Evolutionary conservation across 2,329 filamentous ascomycete species (phyloP).

Genomic region (Arthrobotrys iridis): DNA sequence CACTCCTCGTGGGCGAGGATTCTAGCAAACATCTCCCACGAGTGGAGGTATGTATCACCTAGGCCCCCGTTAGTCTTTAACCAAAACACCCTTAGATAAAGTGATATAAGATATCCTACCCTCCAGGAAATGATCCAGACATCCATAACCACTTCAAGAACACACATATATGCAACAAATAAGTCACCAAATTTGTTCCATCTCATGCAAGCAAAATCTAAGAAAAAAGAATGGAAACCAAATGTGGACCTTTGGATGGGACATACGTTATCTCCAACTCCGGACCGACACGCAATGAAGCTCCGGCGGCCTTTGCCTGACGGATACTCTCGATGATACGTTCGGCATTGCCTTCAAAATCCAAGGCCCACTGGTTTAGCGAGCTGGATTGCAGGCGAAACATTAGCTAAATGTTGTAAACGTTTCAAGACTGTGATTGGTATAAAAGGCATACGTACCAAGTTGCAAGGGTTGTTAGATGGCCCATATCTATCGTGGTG

Average conservation of each 20-base stretch:
- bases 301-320: constrained; percentile 70
- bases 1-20: constrained; percentile 71
- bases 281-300: constrained; percentile 71
- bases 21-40: constrained; percentile 71
- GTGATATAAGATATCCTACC: constrained; percentile 57
- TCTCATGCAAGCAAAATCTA: background rate
- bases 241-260: no score
- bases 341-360: constrained; percentile 72
- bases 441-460: constrained; percentile 54
- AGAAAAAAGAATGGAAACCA: background rate
- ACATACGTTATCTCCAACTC: constrained; percentile 66
- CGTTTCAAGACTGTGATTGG: constrained; percentile 19
- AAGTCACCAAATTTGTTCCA: constrained; percentile 55
- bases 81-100: constrained; percentile 57
- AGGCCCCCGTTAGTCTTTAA: constrained; percentile 58
- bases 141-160: constrained; percentile 70
- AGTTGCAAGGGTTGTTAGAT: constrained; percentile 63
- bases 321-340: constrained; percentile 73
- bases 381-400: constrained; percentile 20
- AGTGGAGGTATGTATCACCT: constrained; percentile 69
- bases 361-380: constrained; percentile 67
- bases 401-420: background rate
- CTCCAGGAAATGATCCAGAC: constrained; percentile 74
- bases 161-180: constrained; percentile 62
- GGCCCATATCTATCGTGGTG: constrained; percentile 59